These are phyloP conservation scores for Microbotryum lychnidis-dioicae DNA, from an alignment of 1,284 basidiomycete genomes.

Conservation along the genomic window DNA sequence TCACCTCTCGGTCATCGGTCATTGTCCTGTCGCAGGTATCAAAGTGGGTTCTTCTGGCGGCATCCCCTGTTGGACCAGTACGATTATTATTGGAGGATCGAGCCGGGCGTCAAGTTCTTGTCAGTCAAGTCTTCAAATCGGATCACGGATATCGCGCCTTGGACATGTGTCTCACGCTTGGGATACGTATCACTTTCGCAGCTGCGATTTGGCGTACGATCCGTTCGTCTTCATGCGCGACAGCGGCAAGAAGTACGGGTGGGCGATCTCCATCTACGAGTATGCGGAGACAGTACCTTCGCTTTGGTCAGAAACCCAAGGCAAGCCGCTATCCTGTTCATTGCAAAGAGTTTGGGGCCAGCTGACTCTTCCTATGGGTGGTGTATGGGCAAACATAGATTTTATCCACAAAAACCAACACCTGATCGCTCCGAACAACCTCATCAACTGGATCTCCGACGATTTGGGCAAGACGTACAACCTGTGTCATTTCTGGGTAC, in stretches of 20 bases:
- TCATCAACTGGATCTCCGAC: slow-evolving; percentile 66
- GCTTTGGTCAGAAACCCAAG: slow-evolving; percentile 50
- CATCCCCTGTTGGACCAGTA: slow-evolving; percentile 24
- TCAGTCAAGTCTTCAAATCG: not conserved
- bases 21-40: not conserved
- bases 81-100: slow-evolving; percentile 88
- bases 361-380: not conserved
- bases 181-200: not conserved
- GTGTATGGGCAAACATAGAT: slow-evolving; percentile 43
- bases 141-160: not conserved
- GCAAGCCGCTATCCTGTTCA: slow-evolving; percentile 2
- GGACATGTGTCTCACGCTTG: not conserved
- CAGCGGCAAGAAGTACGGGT: slow-evolving; percentile 47
- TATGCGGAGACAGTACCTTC: slow-evolving; percentile 69
- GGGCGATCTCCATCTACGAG: slow-evolving; percentile 68
- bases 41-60: slow-evolving; percentile 19
- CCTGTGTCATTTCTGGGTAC: slow-evolving; percentile 49
- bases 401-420: slow-evolving; percentile 61
- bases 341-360: not conserved
- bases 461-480: slow-evolving; percentile 64
- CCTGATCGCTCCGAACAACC: slow-evolving; percentile 59
- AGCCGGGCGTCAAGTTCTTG: slow-evolving; percentile 39
- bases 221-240: slow-evolving; percentile 31
- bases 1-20: no score
- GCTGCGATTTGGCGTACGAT: slow-evolving; percentile 35